Base-by-base conservation (phyloP, 2,329 filamentous ascomycete genomes). In the Pezicula radicicola region DNA sequence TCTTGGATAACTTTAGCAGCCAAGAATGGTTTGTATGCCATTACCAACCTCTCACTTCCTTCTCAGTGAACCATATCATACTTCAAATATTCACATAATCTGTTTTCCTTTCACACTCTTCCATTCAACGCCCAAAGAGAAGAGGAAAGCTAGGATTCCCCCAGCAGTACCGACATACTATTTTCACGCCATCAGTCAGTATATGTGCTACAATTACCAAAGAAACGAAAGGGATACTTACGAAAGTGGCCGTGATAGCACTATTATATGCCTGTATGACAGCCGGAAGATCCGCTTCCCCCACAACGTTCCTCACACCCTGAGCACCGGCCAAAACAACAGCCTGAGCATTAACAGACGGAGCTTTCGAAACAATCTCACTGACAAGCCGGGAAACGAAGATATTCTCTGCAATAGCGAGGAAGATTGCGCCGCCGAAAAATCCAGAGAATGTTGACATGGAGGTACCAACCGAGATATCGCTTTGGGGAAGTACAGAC, bases 401-500 rank as follows among this genome's bases (percentile, higher is more conserved):
- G 37, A 81, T 73, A 3, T 75, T 74, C 61, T 82, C 76, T 1
- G 75, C 78, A n/a, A 80, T 77, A 2, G 77, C 73, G 2, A 81
- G 75, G 59, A 82, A 82, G 35, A 83, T 67, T 27, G 80, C 75
- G 30, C 78, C 79, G 19, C 80, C 80, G 5, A 83, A 71, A 60
- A 80, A 79, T 63, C 83, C 79, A 19, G 72, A 68, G 59, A 83
- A 83, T 59, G 82, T 77, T 53, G 72, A 74, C 58, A 78, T 74
- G 13, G 79, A 74, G 27, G 79, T 72, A 25, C 78, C 80, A 1
- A 72, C 76, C 8, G 79, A 71, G 15, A 83, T 68, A 47, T 83
- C 78, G 12, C 75, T 68, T 40, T 70, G 70, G 9, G 74, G 69
- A 3, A 83, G 69, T 0, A 78, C 73, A 0, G 79, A 40, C 53